Base-by-base conservation (phyloP, 1,284 basidiomycete species). In the Cryptococcus amylolentus region DNA sequence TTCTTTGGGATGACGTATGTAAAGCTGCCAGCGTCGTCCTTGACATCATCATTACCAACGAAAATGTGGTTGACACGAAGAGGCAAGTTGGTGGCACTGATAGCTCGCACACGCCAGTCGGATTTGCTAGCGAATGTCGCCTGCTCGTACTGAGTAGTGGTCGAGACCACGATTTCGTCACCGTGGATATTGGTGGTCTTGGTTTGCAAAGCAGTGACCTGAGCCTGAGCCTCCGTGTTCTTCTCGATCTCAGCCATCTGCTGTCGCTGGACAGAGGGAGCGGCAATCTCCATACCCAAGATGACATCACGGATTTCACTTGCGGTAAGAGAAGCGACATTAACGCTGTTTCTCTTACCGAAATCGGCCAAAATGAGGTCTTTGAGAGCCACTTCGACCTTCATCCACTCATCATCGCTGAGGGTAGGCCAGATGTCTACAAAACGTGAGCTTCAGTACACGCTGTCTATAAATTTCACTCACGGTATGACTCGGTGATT, bases 191-290 rank as follows among this genome's bases (percentile, higher is more conserved):
- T 98, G 57, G 93, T 96, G 9, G 95, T 98, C 82, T 92, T 88
- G 78, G 94, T 98, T 79, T 98, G 93, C 39, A 97, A 82, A 23
- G 96, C 95, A 5, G 96, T 99, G 64, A 98, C 89, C 77, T 98
- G 95, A 58, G 86, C 85, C 20, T 60, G 61, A 0, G 94, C 93
- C 75, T 96, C 93, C 14, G 90, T 86, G 59, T 88, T 88, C 82
- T 98, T 98, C 76, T 99, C 96, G 56, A 99, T 81, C 77, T 98
- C 96, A 14, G 95, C 96, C 94, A 98, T 98, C 80, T 98, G 95
- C 78, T 98, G 96, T 51, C 96, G 88, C 76, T 99, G 96, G 48
- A 81, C 80, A 27, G 81, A 82, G 0, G 82, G 82, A 14, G 77
- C 77, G 31, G 75, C 72, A 45, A 67, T 66, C 28, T 59, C 62